Percentiles rank a stretch among this genome's conserved stretches.
Evolutionary conservation across 345 rosid genomes (phyloP).

Genomic region (Rubroshorea leprosula): DNA sequence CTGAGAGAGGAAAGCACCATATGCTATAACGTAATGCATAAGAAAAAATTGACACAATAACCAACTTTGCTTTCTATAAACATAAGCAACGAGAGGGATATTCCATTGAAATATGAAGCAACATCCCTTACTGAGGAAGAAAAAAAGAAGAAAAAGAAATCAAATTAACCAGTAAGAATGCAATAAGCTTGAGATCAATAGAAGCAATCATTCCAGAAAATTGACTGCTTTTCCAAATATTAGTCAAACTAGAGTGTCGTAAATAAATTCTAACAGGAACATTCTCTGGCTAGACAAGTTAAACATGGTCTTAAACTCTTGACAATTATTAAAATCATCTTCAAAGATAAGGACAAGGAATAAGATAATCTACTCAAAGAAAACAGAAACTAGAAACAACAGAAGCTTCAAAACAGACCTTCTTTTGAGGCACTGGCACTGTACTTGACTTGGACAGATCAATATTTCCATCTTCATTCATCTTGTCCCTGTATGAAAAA

Average conservation of each 20-base stretch:
- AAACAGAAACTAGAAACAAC: background rate
- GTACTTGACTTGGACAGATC: background rate
- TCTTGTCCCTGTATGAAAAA: background rate
- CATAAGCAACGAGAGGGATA: too few relatives aligned
- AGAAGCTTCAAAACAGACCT: background rate
- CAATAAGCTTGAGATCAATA: too few relatives aligned
- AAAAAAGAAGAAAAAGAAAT: too few relatives aligned
- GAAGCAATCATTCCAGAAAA: too few relatives aligned
- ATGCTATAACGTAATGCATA: background rate
- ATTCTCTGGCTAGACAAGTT: too few relatives aligned
- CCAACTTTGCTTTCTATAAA: background rate
- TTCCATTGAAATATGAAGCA: too few relatives aligned
- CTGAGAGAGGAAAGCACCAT: background rate
- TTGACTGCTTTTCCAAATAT: too few relatives aligned
- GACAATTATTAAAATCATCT: background rate
- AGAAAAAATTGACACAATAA: background rate
- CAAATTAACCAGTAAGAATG: too few relatives aligned
- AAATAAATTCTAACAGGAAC: too few relatives aligned
- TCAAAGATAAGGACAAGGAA: background rate
- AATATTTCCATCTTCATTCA: background rate
- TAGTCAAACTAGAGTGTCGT: too few relatives aligned
- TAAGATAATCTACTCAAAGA: background rate
- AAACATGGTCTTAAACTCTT: too few relatives aligned
- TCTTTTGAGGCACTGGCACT: background rate
- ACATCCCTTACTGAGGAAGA: too few relatives aligned